Evolutionary conservation across 1,139 yeast genomes (phyloP), one percentile per base, ranked within the genome.

Genomic region (Lodderomyces theae): DNA sequence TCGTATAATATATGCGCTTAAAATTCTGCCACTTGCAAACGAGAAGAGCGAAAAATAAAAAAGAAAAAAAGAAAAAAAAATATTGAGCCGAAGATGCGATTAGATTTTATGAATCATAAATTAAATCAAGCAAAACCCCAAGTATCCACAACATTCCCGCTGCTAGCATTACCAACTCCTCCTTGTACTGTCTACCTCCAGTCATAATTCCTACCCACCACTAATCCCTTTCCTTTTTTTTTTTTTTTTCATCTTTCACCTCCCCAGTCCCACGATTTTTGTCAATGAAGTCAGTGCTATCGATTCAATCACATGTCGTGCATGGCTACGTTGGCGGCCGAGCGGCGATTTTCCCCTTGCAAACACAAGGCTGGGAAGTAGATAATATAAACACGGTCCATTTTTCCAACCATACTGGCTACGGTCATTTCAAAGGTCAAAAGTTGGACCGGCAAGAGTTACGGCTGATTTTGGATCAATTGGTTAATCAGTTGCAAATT

Each of bases 261-360:
- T 8, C 9, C 29, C 13, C 6, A 12, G 5, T n/a, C 6, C 29
- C 8, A 5, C 9, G 29, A 7, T 25, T n/a, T n/a, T 3, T n/a
- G 8, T 13, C 29, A 23, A 8, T n/a, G 51, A 48, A 47, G 29
- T 42, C 50, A 34, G 60, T 69, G 15, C 60, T 70, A 38, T 64
- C 72, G 10, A 62, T 69, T 13, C 74, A 65, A 56, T 68, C 74
- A 9, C 75, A 70, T 49, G 76, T 70, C 3, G 64, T 61, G 7
- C 75, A 70, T 47, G 76, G 76, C n/a, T 68, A 72, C 46, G 74
- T 70, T 12, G 74, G 77, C 11, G 64, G 69, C 16, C 56, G 61
- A 43, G 73, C 74, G 2, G 67, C 72, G 3, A 58, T 64, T 1
- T 71, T 70, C 47, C 74, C 76, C 2, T 56, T 70, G 15, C 76